A percentile compares a stretch with the other conserved stretches of the same genome.
These are phyloP conservation scores for Wallacemonas sp. DNA, from an alignment of 208 protist species.

Conservation along the genomic window DNA sequence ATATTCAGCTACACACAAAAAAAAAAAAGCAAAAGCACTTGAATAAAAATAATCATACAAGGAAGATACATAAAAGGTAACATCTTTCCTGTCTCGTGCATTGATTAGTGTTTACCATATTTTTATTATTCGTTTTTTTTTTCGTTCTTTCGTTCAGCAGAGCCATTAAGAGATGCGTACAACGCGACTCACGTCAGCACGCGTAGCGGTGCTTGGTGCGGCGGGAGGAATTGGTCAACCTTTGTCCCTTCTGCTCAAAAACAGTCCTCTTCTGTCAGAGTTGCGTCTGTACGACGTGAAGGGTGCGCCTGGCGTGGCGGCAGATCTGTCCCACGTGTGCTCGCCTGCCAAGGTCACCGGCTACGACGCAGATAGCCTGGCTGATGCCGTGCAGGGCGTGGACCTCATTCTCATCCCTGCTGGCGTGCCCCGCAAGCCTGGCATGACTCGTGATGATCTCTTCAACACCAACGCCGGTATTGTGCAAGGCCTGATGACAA, in stretches of 20 bases:
- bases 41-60: not conserved
- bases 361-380: conserved; percentile 62
- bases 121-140: conserved; percentile 7
- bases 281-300: conserved; percentile 91
- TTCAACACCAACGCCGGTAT: conserved; percentile 95
- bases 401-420: conserved; percentile 94
- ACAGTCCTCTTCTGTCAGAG: conserved; percentile 59
- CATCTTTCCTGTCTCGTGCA: not conserved
- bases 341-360: conserved; percentile 76
- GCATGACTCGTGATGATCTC: conserved; percentile 96
- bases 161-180: not conserved
- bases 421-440: conserved; percentile 95
- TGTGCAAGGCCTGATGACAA: conserved; percentile 82
- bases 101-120: not conserved
- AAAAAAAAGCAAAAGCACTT: no score
- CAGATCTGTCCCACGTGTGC: conserved; percentile 89
- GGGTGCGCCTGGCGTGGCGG: conserved; percentile 83
- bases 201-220: conserved; percentile 93
- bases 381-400: conserved; percentile 65
- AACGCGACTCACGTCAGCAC: not conserved
- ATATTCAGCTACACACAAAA: no score
- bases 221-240: conserved; percentile 97
- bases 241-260: conserved; percentile 94
- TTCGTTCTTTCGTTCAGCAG: not conserved
- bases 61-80: not conserved